Conservation (phyloP, 257 asterid genomes). For the Lycium barbarum region DNA sequence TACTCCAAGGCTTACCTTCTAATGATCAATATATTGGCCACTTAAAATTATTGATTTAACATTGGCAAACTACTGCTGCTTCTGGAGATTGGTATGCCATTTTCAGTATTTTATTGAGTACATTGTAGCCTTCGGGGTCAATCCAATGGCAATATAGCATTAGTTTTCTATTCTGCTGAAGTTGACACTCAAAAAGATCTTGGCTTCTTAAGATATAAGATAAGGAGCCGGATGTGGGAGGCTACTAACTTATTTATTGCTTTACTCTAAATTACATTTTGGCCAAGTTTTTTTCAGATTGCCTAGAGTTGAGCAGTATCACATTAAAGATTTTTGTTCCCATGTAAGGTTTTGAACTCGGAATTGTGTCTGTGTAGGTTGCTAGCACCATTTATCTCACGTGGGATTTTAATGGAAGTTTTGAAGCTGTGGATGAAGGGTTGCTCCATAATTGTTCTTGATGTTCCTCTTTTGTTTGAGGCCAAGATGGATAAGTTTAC, state of each 20-base stretch:
- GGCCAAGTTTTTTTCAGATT: neutral
- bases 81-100: neutral
- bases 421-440: constrained; percentile 86
- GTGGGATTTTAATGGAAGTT: constrained; percentile 70
- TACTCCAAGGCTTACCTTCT: no score
- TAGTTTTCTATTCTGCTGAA: constrained; percentile 11
- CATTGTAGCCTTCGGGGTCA: neutral
- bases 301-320: neutral
- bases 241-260: neutral
- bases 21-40: neutral
- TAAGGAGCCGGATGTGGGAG: neutral
- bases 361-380: constrained; percentile 54
- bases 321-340: neutral
- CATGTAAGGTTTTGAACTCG: neutral
- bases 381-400: constrained; percentile 82
- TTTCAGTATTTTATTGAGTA: neutral
- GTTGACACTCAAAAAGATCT: constrained; percentile 5
- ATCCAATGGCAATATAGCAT: neutral
- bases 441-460: constrained; percentile 72
- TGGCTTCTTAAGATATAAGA: neutral
- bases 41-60: neutral
- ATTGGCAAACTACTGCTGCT: neutral
- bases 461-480: constrained; percentile 93
- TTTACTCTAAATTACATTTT: neutral
- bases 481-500: constrained; percentile 90